phyloP scores from a whole-genome alignment of 768 basidiomycete species.

The Serendipita indica region DNA sequence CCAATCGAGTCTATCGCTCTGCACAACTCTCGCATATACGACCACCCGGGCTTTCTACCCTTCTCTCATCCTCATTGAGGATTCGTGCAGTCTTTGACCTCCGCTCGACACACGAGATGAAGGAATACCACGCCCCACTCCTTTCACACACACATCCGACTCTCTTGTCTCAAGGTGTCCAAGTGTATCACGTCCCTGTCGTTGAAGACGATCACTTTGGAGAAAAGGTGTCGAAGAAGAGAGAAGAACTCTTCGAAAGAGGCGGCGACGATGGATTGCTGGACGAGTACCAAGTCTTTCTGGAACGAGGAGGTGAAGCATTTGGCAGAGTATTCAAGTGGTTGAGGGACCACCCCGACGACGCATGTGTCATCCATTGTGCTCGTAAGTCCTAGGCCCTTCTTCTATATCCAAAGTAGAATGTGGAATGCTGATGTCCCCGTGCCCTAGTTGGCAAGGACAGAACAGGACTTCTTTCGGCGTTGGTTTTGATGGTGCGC shows the following conservation, averaged over 20 bases:
- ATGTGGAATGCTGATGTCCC: background rate
- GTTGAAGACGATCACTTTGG: conserved; percentile 1
- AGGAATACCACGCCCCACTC: conserved; percentile 51
- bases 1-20: conserved; percentile 36
- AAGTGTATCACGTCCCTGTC: conserved; percentile 16
- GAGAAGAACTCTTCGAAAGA: background rate
- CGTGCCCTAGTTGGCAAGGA: conserved; percentile 65
- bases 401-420: background rate
- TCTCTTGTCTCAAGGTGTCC: conserved; percentile 50
- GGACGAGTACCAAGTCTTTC: conserved; percentile 23
- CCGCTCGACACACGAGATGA: conserved; percentile 65
- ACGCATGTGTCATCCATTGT: conserved; percentile 62
- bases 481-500: conserved; percentile 51
- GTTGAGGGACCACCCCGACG: conserved; percentile 51
- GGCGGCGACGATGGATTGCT: background rate
- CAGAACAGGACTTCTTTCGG: conserved; percentile 61
- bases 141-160: too few species aligned
- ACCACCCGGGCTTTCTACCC: conserved; percentile 38
- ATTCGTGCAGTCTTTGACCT: conserved; percentile 61
- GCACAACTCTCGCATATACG: conserved; percentile 43
- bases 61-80: conserved; percentile 47
- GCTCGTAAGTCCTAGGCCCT: conserved; percentile 34
- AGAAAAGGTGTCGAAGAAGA: background rate
- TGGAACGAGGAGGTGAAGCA: conserved; percentile 56
- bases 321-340: conserved; percentile 62